phyloP scores from a whole-genome alignment of 75 land plant species.

The Cunninghamia lanceolata region DNA sequence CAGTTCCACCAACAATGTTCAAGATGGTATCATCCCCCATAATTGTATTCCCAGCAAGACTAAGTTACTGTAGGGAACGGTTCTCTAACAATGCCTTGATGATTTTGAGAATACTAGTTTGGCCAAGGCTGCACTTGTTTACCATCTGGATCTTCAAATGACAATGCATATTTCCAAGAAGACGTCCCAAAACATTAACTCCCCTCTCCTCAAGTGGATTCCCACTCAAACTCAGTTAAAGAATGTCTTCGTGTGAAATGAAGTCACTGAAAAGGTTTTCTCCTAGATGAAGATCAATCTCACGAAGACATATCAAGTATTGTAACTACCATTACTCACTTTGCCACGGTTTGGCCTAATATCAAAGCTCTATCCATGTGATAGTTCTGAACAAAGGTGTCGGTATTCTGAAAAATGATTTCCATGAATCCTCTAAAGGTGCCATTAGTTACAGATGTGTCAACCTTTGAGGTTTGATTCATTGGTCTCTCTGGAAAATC shows the following conservation, averaged over 20 bases:
- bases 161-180: slow-evolving; percentile 45
- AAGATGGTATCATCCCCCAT: slow-evolving; percentile 21
- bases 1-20: background rate
- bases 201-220: too few species aligned
- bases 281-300: too few species aligned
- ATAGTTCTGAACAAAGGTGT: slow-evolving; percentile 65
- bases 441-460: slow-evolving; percentile 71
- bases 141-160: slow-evolving; percentile 48
- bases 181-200: slow-evolving; percentile 26
- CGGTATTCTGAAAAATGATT: slow-evolving; percentile 79
- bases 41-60: slow-evolving; percentile 37
- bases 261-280: too few species aligned
- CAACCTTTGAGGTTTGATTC: slow-evolving; percentile 46
- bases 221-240: too few species aligned
- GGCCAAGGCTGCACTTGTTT: slow-evolving; percentile 59
- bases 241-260: too few species aligned
- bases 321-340: too few species aligned
- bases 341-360: too few species aligned
- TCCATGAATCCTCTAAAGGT: slow-evolving; percentile 82
- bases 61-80: slow-evolving; percentile 59
- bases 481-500: slow-evolving; percentile 69
- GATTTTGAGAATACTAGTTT: slow-evolving; percentile 48
- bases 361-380: slow-evolving; percentile 91
- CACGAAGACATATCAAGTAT: too few species aligned
- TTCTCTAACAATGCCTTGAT: slow-evolving; percentile 65